Evolutionary conservation across 2,329 filamentous ascomycete genomes (phyloP), one percentile per base, ranked within the genome.

Genomic region (Fusarium sp.): DNA sequence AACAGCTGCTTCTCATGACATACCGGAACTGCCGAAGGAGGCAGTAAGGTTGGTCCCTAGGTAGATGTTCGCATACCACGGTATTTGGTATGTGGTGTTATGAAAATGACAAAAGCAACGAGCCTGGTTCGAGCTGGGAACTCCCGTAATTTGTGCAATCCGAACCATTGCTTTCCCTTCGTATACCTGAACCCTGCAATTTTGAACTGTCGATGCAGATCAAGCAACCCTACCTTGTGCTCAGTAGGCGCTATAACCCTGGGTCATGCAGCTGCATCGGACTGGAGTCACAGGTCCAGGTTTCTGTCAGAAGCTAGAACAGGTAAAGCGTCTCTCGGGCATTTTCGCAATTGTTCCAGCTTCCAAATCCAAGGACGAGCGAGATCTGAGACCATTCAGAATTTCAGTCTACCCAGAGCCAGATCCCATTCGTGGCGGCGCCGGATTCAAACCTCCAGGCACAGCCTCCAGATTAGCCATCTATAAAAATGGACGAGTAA

Each of bases 241-340:
- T 36, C 34, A 36, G 34, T 36, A n/a, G 34, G 34, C 34, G n/a
- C 32, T 17, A 36, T 6, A 17, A 6, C 34, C 34, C 34, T 36
- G 8, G 8, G 17, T 10, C 17, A 40, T 45, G 48, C 32, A 40
- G 43, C 40, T 64, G 57, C 62, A 54, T 47, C 51, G 52, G 49
- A 28, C 30, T 52, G 23, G 42, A 42, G 47, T 58, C 51, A 42
- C 56, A 48, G 21, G 43, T 50, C 49, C 49, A 47, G 17, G 43
- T 21, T 55, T 42, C 26, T 45, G 52, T 40, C 47, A 48, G 21
- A 34, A 17, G n/a, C 39, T 42, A 40, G 24, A 67, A 51, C 36
- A 48, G 60, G 54, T 32, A 58, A 60, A 48, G 57, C 56, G 69
- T 57, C 56, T 47, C 44, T 67, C 69, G 70, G 70, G 48, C 38